phyloP scores from a whole-genome alignment of 1,284 basidiomycete genomes.

The Tylopilus orsonianus region DNA sequence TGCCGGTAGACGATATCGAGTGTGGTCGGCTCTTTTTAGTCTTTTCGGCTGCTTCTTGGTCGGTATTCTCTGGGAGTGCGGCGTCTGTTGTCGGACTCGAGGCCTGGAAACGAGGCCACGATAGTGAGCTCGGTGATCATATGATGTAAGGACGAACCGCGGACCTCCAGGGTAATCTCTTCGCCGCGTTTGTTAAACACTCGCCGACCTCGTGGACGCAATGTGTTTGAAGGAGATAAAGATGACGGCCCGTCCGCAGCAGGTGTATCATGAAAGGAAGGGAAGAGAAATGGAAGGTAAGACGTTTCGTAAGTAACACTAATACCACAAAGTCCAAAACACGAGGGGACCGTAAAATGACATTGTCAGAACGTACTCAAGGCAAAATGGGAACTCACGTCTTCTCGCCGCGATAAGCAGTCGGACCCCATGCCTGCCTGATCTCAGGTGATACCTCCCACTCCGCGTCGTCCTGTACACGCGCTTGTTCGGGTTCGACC shows the following conservation, averaged over 20 bases:
- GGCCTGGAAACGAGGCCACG: constrained; percentile 23
- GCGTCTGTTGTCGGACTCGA: constrained; percentile 15
- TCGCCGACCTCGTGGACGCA: constrained; percentile 42
- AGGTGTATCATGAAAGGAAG: constrained; percentile 35
- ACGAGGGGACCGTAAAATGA: constrained; percentile 16
- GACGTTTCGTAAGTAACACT: constrained; percentile 59
- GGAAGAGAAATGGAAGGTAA: constrained; percentile 70
- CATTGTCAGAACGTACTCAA: constrained; percentile 13
- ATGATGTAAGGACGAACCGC: constrained; percentile 28
- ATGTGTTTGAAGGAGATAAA: constrained; percentile 37
- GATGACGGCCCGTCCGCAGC: constrained; percentile 33
- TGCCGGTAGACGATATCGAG: constrained; percentile 19
- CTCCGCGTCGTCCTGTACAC: constrained; percentile 64
- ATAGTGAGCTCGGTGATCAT: constrained; percentile 13
- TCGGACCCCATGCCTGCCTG: constrained; percentile 56
- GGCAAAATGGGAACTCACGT: constrained; percentile 21
- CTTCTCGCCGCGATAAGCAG: constrained; percentile 29
- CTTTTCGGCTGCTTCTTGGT: constrained; percentile 15
- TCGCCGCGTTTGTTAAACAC: constrained; percentile 43
- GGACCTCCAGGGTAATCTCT: constrained; percentile 35
- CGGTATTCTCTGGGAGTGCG: constrained; percentile 8
- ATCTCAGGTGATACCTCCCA: constrained; percentile 65
- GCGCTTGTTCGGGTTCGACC: constrained; percentile 52
- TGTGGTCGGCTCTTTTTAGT: constrained; percentile 19
- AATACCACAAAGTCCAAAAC: constrained; percentile 28